These are phyloP conservation scores for Allium cepa DNA, from an alignment of 106 monocot genomes.

Conservation along the genomic window DNA sequence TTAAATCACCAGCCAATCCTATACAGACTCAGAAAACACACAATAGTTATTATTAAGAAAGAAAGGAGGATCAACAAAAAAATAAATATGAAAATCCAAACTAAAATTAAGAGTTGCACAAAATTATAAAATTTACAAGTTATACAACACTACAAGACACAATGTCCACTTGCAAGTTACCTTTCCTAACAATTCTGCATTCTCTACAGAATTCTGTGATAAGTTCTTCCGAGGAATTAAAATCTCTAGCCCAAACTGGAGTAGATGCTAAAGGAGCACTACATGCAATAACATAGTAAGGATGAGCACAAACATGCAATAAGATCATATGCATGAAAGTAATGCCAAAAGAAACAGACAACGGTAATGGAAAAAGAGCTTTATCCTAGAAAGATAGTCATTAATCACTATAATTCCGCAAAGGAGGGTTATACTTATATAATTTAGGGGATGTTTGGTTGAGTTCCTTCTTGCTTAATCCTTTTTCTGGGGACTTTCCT, in stretches of 20 bases:
- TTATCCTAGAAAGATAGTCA: no score
- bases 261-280: conserved; percentile 89
- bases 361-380: no score
- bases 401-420: no score
- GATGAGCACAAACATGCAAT: background rate
- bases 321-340: no score
- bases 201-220: conserved; percentile 98
- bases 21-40: conserved; percentile 2
- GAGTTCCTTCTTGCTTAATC: no score
- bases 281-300: conserved; percentile 5
- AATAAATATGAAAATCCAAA: background rate
- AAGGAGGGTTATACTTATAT: no score
- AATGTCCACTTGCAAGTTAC: conserved; percentile 19
- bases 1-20: conserved; percentile 99
- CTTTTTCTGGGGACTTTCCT: no score
- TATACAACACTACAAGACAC: background rate
- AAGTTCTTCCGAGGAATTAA: conserved; percentile 91
- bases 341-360: no score
- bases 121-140: background rate
- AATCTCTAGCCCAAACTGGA: conserved; percentile 95
- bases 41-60: background rate
- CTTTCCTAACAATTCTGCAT: conserved; percentile 98
- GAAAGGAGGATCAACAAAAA: background rate
- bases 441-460: no score
- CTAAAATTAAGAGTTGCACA: background rate